Base-by-base conservation (phyloP, 768 basidiomycete species). In the Paxillus ammoniavirescens region DNA sequence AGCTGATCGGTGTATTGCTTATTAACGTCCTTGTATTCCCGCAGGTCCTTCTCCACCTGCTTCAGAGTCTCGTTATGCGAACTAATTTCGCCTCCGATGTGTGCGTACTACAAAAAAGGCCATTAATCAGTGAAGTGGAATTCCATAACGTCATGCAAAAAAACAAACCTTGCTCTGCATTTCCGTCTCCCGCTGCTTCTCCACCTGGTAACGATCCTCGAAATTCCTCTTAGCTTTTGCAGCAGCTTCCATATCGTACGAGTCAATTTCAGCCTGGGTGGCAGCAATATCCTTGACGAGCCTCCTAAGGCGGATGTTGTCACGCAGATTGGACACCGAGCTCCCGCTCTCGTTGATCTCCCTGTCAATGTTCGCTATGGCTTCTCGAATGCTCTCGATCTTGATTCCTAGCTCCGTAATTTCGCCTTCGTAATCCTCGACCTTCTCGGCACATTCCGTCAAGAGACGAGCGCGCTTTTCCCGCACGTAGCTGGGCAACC, bases 1-100 rank as follows among this genome's bases (percentile, higher is more conserved):
- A 98, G 79, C 65, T 98, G 95, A 50, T 92, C 87, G 10, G 87
- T 90, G 65, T 96, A 97, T 57, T 81, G 81, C 70, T 86, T 89
- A 64, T 89, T 83, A 62, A 93, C 82, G 57, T 93, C 83, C 68
- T 91, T 91, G 77, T 87, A 98, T 55, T 96, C 93, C 60, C 78
- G 82, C 49, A 93, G 69, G 65, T 97, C 93, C 38, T 62, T 73
- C 64, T 92, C 82, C 60, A 82, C 73, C 26, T 77, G 78, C 65
- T 82, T 81, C 50, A 88, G 69, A 58, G 91, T 88, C 28, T 80
- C 79, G 59, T 81, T 78, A 61, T 85, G 74, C 7, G 89, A 87
- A 54, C 82, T 84, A 23, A 98, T 72, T 72, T 96, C 92, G 55
- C 95, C 96, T 3, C 81, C 84, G 18, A 92, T 76, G 61, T 86